phyloP scores from a whole-genome alignment of 2,329 filamentous ascomycete genomes.

The Pyrenophora graminea region DNA sequence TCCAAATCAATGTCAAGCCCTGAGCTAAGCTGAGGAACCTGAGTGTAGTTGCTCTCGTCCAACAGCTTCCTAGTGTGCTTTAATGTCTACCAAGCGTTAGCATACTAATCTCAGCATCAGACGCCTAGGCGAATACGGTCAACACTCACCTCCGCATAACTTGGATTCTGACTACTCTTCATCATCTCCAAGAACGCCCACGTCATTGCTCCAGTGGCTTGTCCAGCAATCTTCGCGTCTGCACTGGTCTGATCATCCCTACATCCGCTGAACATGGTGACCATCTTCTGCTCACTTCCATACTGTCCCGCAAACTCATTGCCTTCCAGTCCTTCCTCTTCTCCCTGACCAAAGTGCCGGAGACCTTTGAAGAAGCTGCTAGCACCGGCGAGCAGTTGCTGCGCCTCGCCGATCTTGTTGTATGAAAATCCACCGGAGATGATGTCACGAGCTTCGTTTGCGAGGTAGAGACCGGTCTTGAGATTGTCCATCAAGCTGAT shows the following conservation, averaged over 20 bases:
- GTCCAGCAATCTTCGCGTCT: constrained; percentile 53
- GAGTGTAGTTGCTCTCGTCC: constrained; percentile 48
- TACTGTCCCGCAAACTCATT: constrained; percentile 52
- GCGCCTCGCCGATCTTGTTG: constrained; percentile 56
- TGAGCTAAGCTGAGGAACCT: constrained; percentile 52
- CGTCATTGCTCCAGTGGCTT: constrained; percentile 53
- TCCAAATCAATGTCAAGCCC: constrained; percentile 51
- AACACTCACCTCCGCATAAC: constrained; percentile 47
- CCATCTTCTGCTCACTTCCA: constrained; percentile 52
- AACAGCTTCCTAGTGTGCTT: constrained; percentile 48
- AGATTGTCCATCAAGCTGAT: constrained; percentile 61
- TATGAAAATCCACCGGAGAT: constrained; percentile 58
- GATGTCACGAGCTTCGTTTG: constrained; percentile 56
- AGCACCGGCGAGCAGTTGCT: constrained; percentile 58
- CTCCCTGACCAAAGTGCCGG: constrained; percentile 51
- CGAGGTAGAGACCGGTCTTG: constrained; percentile 55
- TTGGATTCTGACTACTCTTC: constrained; percentile 43
- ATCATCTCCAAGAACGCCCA: constrained; percentile 55
- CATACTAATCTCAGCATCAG: neutral
- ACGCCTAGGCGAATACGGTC: neutral
- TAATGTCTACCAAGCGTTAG: constrained; percentile 33
- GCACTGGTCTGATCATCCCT: constrained; percentile 57
- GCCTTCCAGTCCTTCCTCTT: constrained; percentile 50
- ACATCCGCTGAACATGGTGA: constrained; percentile 58
- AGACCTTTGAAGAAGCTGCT: constrained; percentile 59